Evolutionary conservation across 768 basidiomycete species (phyloP), one percentile per base, ranked within the genome.

Genomic region (Pluteus cervinus): DNA sequence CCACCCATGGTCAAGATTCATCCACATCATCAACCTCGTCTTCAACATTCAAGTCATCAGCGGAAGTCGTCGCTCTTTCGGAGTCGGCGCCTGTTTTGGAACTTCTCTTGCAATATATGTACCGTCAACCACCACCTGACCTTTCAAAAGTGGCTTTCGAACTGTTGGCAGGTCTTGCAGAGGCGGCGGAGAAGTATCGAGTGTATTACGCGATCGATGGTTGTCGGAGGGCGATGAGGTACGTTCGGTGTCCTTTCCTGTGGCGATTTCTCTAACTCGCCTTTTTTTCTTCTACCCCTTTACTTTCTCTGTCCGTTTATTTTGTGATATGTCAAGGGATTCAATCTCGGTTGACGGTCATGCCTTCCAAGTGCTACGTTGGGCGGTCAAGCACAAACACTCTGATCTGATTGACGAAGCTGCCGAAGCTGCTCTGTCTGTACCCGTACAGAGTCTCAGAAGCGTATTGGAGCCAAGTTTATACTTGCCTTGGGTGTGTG

Each of bases 151-250:
- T 49, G 2, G 22, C 32, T 2, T 44, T 42, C 18, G 21, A 42
- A 2, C 17, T 39, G 1, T 32, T 54, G 12, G 37, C 37, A 20
- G 0, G 24, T 5, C 28, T 56, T 9, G 47, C 48, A 3, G 52
- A 53, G 33, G 54, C 54, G 4, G 54, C 49, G 8, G 48, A 55
- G 34, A 53, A 52, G 26, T 56, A 56, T 24, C 36, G 32, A 5
- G 47, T 52, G 8, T 56, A 44, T 35, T 39, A 41, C 11, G 52
- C 54, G 23, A 56, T 56, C 48, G 49, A 46, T 14, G 32, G 45
- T 4, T 52, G 47, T 22, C 30, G 35, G 4, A 45, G 48, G 6
- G 16, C 30, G 12, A 46, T 56, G 45, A 31, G 37, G 54, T 51
- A 24, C 20, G 39, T 22, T 16, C 26, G 9, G 9, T 9, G 30